Percentiles rank a stretch among this genome's conserved stretches.
Evolutionary conservation across 768 basidiomycete species (phyloP).

Genomic region (Macrolepiota albuminosa): DNA sequence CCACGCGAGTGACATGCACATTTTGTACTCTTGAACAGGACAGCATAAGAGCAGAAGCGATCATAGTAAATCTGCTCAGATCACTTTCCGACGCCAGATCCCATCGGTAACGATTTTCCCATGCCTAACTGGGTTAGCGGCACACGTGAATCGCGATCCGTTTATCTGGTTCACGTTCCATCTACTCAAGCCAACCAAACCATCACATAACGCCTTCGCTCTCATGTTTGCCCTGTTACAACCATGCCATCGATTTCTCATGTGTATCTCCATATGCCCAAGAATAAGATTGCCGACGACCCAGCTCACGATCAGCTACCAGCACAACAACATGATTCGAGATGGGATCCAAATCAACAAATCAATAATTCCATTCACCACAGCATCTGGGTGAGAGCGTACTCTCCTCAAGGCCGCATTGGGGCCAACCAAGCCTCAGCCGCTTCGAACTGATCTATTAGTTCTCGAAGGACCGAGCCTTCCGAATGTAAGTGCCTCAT

Average conservation of each 20-base stretch:
- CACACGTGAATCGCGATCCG: conserved; percentile 25
- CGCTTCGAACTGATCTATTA: conserved; percentile 94
- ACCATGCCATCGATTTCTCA: conserved; percentile 17
- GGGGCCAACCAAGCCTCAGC: conserved; percentile 93
- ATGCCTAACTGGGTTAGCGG: conserved; percentile 21
- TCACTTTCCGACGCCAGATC: conserved; percentile 19
- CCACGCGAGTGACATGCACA: conserved; percentile 20
- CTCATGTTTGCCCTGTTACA: conserved; percentile 18
- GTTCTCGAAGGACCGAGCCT: conserved; percentile 72
- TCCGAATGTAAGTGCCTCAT: conserved; percentile 88
- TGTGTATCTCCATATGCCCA: conserved; percentile 16
- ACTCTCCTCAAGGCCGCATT: conserved; percentile 66
- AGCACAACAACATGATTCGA: conserved; percentile 14
- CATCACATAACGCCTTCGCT: conserved; percentile 14
- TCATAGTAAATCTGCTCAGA: conserved; percentile 15
- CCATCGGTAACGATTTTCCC: conserved; percentile 22
- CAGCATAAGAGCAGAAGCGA: conserved; percentile 19
- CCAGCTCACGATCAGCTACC: conserved; percentile 9
- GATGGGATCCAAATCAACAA: conserved; percentile 14
- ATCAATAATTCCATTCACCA: conserved; percentile 1
- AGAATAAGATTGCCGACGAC: conserved; percentile 16
- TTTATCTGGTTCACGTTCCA: conserved; percentile 20
- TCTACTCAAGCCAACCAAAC: conserved; percentile 11
- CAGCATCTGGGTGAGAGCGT: not conserved
- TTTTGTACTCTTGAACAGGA: conserved; percentile 21